Evolutionary conservation across 1,284 basidiomycete genomes (phyloP).

Genomic region (Malassezia cuniculi): DNA sequence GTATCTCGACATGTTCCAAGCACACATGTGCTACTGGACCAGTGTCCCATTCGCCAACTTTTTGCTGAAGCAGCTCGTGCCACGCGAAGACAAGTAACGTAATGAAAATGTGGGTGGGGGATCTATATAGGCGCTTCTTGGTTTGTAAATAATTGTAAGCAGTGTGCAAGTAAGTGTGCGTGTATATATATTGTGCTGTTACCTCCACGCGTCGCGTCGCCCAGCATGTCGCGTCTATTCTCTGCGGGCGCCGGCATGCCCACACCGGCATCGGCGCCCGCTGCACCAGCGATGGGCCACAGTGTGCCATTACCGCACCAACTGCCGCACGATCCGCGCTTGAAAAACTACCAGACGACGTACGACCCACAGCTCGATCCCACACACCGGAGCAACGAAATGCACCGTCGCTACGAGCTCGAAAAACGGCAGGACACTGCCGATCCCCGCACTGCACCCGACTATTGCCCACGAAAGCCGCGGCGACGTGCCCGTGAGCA

Average conservation of each 20-base stretch:
- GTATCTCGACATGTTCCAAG: slow-evolving; percentile 30
- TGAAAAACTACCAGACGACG: slow-evolving; percentile 7
- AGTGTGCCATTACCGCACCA: slow-evolving; percentile 1
- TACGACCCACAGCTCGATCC: slow-evolving; percentile 7
- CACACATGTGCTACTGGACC: slow-evolving; percentile 39
- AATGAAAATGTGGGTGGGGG: too few species aligned
- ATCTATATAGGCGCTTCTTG: too few species aligned
- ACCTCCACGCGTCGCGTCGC: too few species aligned
- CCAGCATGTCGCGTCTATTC: too few species aligned
- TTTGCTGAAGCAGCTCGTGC: slow-evolving; percentile 30
- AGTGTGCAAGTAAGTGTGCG: too few species aligned
- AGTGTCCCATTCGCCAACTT: slow-evolving; percentile 31
- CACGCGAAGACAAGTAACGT: slow-evolving; percentile 13
- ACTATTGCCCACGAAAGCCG: neutral
- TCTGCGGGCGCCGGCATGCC: neutral
- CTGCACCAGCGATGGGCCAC: neutral
- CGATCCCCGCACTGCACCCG: slow-evolving; percentile 6
- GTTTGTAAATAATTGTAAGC: too few species aligned
- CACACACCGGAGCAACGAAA: slow-evolving; percentile 2
- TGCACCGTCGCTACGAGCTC: slow-evolving; percentile 8
- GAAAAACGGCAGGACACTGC: neutral
- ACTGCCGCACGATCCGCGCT: neutral
- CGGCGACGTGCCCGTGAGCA: neutral
- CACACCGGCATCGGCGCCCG: neutral
- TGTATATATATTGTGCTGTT: too few species aligned